Conservation (phyloP, 768 basidiomycete genomes). For the Amanita pallidorosea region DNA sequence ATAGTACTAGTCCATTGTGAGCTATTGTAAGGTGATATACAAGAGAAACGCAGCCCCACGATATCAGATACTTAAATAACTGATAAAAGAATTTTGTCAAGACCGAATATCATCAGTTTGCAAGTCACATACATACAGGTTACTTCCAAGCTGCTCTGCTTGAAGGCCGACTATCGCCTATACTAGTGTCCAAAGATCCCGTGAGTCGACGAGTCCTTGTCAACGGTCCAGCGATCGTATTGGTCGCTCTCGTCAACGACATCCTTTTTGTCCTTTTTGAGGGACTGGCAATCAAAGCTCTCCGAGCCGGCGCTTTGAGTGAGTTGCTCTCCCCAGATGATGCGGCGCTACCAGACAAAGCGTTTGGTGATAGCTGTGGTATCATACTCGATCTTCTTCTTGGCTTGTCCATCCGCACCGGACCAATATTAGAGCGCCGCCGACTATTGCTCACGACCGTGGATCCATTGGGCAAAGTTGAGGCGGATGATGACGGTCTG, state of each 20-base stretch:
- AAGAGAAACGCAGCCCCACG: not conserved
- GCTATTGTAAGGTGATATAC: not conserved
- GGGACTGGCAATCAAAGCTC: constrained; percentile 41
- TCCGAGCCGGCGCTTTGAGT: constrained; percentile 21
- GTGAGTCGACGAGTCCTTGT: constrained; percentile 10
- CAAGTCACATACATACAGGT: constrained; percentile 1
- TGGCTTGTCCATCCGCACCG: constrained; percentile 61
- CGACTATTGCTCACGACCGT: constrained; percentile 8
- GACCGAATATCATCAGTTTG: constrained; percentile 3
- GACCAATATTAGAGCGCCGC: constrained; percentile 65
- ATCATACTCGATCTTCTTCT: constrained; percentile 76
- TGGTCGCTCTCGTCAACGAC: constrained; percentile 37
- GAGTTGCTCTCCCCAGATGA: constrained; percentile 13
- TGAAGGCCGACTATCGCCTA: constrained; percentile 18
- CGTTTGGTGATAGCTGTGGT: constrained; percentile 47
- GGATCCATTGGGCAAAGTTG: constrained; percentile 11
- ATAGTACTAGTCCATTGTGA: not conserved
- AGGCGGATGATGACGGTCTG: constrained; percentile 14
- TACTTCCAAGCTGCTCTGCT: constrained; percentile 6
- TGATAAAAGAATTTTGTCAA: not conserved
- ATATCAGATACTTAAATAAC: not conserved
- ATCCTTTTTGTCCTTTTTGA: constrained; percentile 49
- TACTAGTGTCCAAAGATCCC: constrained; percentile 30
- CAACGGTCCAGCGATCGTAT: constrained; percentile 5
- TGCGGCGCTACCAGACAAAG: constrained; percentile 22